These are phyloP conservation scores for Xanthoparmelia taractica DNA, from an alignment of 495 filamentous ascomycete genomes.

Conservation along the genomic window DNA sequence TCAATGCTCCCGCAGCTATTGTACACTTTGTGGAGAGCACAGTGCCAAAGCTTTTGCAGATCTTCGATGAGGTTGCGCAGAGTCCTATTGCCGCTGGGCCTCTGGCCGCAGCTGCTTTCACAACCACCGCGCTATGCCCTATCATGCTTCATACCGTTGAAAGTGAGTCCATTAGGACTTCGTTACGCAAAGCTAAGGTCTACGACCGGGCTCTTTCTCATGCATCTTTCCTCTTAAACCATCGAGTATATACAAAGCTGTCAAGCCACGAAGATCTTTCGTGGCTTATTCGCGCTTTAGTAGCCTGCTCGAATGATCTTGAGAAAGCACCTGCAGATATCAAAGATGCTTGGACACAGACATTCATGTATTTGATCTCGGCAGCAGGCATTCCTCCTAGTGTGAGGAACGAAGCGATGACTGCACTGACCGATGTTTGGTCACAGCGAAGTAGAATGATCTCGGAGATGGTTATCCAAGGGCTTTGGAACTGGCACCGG, in stretches of 20 bases:
- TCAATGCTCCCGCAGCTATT: slow-evolving; percentile 26
- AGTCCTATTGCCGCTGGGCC: slow-evolving; percentile 73
- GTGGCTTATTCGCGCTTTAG: slow-evolving; percentile 68
- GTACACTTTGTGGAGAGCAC: slow-evolving; percentile 49
- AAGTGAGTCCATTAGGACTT: slow-evolving; percentile 30
- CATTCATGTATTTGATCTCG: slow-evolving; percentile 70
- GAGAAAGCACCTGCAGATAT: slow-evolving; percentile 33
- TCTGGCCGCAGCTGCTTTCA: slow-evolving; percentile 62
- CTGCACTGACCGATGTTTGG: slow-evolving; percentile 53
- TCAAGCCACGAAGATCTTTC: slow-evolving; percentile 59
- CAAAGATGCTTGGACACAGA: slow-evolving; percentile 65
- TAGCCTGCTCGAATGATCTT: slow-evolving; percentile 46
- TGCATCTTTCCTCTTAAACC: slow-evolving; percentile 53
- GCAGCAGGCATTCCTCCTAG: slow-evolving; percentile 48
- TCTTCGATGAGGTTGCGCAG: slow-evolving; percentile 64
- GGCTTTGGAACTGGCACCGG: slow-evolving; percentile 77
- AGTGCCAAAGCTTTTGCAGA: slow-evolving; percentile 58
- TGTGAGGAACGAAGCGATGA: slow-evolving; percentile 51
- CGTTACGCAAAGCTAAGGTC: slow-evolving; percentile 53
- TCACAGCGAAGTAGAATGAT: slow-evolving; percentile 45
- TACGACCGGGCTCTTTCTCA: slow-evolving; percentile 62
- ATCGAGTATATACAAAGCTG: slow-evolving; percentile 74
- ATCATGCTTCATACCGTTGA: slow-evolving; percentile 25
- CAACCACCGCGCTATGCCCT: slow-evolving; percentile 54
- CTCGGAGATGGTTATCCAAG: slow-evolving; percentile 53